Conservation (phyloP, 2,329 filamentous ascomycete species). For the Metarhizium rileyi region DNA sequence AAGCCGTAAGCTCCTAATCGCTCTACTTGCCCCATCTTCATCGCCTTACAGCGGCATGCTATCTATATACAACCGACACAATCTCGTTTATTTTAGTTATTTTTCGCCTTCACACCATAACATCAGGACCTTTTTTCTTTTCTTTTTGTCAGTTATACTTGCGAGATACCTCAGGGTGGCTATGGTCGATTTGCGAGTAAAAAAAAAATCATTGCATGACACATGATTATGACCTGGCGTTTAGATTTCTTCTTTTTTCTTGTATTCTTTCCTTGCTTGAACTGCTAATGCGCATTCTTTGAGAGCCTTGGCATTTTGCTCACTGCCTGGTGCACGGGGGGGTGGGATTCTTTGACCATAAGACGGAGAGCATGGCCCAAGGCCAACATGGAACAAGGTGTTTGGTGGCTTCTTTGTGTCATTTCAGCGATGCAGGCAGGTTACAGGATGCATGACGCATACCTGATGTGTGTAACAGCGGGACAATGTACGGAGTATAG, state of each 20-base stretch:
- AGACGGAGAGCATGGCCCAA: background rate
- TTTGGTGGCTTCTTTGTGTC: conserved; percentile 2
- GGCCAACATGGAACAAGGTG: background rate
- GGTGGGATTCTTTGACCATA: background rate
- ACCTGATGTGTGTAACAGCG: conserved; percentile 5
- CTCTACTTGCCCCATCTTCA: background rate
- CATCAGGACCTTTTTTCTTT: background rate
- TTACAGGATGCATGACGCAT: conserved; percentile 6
- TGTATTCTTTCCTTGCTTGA: background rate
- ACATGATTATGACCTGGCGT: conserved; percentile 19
- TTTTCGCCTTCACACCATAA: background rate
- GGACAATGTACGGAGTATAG: conserved; percentile 1
- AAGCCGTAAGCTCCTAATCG: conserved; percentile 7
- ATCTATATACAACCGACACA: background rate
- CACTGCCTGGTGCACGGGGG: background rate
- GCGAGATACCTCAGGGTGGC: conserved; percentile 21
- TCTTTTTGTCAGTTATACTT: conserved; percentile 11
- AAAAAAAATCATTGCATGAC: conserved; percentile 8
- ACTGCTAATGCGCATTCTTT: background rate
- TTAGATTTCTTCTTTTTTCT: conserved; percentile 8
- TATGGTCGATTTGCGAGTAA: conserved; percentile 12
- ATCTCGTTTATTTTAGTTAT: background rate
- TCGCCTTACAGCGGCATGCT: background rate
- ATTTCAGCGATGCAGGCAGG: conserved; percentile 3
- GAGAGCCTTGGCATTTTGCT: background rate